phyloP scores from a whole-genome alignment of 1,284 basidiomycete species.

The Blastosporella zonata region DNA sequence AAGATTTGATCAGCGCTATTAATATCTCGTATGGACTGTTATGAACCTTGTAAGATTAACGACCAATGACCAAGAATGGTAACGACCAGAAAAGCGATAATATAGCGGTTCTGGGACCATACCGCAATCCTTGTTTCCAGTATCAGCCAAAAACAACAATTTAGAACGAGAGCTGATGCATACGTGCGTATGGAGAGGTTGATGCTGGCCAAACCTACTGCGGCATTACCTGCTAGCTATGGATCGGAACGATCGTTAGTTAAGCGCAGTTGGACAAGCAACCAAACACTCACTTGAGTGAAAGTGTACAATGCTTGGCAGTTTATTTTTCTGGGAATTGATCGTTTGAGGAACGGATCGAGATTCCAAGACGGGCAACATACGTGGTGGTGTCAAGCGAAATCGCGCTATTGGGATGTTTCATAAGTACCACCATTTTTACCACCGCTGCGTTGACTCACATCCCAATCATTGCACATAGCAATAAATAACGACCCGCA shows the following conservation, averaged over 20 bases:
- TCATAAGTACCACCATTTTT: conserved; percentile 5
- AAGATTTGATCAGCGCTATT: neutral
- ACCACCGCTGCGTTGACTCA: conserved; percentile 29
- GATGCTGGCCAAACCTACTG: conserved; percentile 71
- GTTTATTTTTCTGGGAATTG: conserved; percentile 43
- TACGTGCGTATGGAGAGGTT: conserved; percentile 71
- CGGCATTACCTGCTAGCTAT: conserved; percentile 54
- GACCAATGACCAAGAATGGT: conserved; percentile 74
- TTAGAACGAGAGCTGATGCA: conserved; percentile 30
- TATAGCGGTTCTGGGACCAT: conserved; percentile 56
- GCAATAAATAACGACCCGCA: conserved; percentile 61
- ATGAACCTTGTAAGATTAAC: conserved; percentile 62
- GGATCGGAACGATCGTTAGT: neutral
- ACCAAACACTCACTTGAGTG: conserved; percentile 45
- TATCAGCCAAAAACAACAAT: conserved; percentile 11
- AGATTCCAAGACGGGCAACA: conserved; percentile 18
- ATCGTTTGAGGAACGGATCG: neutral
- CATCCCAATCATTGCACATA: conserved; percentile 70
- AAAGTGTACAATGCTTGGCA: conserved; percentile 71
- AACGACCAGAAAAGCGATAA: conserved; percentile 48
- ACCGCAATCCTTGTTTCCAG: conserved; percentile 52
- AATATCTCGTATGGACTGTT: neutral
- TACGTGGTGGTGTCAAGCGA: conserved; percentile 54
- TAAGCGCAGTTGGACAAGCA: neutral
- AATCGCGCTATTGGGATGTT: conserved; percentile 38